These are phyloP conservation scores for Amorphotheca resinae DNA, from an alignment of 495 filamentous ascomycete species.

Conservation along the genomic window DNA sequence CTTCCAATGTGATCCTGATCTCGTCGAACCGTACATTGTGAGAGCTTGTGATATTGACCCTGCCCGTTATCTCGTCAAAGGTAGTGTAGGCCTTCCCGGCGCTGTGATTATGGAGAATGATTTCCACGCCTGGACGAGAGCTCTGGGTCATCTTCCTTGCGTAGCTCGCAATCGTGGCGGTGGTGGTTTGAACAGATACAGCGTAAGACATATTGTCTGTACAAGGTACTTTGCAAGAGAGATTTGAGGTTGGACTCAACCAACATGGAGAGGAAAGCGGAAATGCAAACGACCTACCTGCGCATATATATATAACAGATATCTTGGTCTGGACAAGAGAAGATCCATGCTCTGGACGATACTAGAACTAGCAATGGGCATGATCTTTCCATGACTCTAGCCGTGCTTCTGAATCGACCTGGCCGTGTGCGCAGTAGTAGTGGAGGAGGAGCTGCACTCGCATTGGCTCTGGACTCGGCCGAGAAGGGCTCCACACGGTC, in stretches of 20 bases:
- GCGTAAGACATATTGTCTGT: constrained; percentile 8
- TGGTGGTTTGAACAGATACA: constrained; percentile 10
- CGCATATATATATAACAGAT: no score
- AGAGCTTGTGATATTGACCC: constrained; percentile 43
- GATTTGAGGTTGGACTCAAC: neutral
- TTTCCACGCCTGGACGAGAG: constrained; percentile 15
- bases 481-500: no score
- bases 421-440: no score
- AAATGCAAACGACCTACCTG: no score
- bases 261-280: no score
- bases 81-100: constrained; percentile 36
- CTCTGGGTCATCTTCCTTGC: constrained; percentile 11
- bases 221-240: neutral
- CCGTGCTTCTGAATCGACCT: no score
- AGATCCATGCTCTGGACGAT: no score
- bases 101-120: constrained; percentile 27
- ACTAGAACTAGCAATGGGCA: no score
- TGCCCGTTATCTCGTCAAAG: constrained; percentile 34
- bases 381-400: no score
- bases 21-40: constrained; percentile 66
- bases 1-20: constrained; percentile 71
- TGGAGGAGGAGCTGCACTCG: no score
- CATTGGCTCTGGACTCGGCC: no score
- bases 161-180: constrained; percentile 9
- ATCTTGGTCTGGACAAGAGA: no score